Conservation (phyloP, 768 basidiomycete species). For the Mycena leptocephala region DNA sequence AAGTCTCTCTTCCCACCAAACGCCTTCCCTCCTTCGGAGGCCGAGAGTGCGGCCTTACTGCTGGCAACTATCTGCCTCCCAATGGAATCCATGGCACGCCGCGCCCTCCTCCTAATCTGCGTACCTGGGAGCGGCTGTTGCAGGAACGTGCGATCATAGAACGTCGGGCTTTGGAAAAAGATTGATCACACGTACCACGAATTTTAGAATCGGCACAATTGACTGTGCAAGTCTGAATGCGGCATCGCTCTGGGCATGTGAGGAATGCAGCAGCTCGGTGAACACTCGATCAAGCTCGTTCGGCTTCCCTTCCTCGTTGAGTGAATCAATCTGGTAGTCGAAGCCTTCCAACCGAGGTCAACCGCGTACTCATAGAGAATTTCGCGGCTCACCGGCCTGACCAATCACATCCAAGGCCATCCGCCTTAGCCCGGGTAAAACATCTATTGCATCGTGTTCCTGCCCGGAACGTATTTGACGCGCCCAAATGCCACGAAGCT, state of each 20-base stretch:
- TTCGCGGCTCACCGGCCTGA: slow-evolving; percentile 53
- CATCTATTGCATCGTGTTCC: slow-evolving; percentile 43
- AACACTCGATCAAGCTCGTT: slow-evolving; percentile 54
- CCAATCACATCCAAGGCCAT: slow-evolving; percentile 62
- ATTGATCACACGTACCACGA: slow-evolving; percentile 43
- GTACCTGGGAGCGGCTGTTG: slow-evolving; percentile 17
- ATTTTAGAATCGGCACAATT: slow-evolving; percentile 46
- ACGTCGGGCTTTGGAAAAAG: not conserved
- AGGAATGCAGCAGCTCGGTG: slow-evolving; percentile 44
- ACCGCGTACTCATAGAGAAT: not conserved
- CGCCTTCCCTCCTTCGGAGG: slow-evolving; percentile 36
- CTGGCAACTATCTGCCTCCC: slow-evolving; percentile 56
- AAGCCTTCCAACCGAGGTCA: slow-evolving; percentile 16
- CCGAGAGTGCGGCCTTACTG: slow-evolving; percentile 52
- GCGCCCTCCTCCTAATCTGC: slow-evolving; percentile 30
- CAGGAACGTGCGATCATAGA: slow-evolving; percentile 24
- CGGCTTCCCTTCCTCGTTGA: slow-evolving; percentile 33
- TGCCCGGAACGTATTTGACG: slow-evolving; percentile 37
- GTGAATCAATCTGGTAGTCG: slow-evolving; percentile 20
- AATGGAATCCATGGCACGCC: slow-evolving; percentile 49
- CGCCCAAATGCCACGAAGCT: slow-evolving; percentile 56
- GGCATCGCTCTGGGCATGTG: not conserved
- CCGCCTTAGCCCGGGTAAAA: slow-evolving; percentile 50
- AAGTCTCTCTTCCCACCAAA: slow-evolving; percentile 58
- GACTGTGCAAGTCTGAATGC: slow-evolving; percentile 40